A percentile compares a stretch with the other conserved stretches of the same genome.
These are phyloP conservation scores for Malassezia pachydermatis DNA, from an alignment of 1,284 basidiomycete species.

Conservation along the genomic window DNA sequence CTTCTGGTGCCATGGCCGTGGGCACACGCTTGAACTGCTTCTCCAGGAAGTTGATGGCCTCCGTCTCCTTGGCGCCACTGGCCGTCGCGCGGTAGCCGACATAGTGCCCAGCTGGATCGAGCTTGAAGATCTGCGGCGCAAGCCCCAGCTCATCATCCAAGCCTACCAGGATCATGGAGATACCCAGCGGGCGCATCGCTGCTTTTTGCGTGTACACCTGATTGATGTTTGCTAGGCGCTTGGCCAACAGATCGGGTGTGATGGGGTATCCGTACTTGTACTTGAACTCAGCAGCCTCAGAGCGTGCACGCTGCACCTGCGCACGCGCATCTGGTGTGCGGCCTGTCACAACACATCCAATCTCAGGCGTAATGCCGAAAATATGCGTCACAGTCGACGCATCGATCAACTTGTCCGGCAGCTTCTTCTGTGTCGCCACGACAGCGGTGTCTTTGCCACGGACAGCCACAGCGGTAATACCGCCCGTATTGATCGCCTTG, in stretches of 20 bases:
- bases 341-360: conserved; percentile 96
- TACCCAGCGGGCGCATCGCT: conserved; percentile 91
- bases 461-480: conserved; percentile 84
- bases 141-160: conserved; percentile 65
- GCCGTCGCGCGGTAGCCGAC: conserved; percentile 95
- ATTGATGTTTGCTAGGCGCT: conserved; percentile 93
- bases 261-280: conserved; percentile 96
- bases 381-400: conserved; percentile 88
- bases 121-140: conserved; percentile 82
- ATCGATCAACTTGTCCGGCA: conserved; percentile 96
- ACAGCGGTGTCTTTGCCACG: conserved; percentile 88
- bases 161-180: conserved; percentile 93
- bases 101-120: conserved; percentile 97
- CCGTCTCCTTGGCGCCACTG: conserved; percentile 93
- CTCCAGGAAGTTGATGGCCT: conserved; percentile 90
- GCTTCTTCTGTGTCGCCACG: conserved; percentile 95
- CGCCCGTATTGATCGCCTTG: conserved; percentile 95
- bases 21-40: conserved; percentile 75
- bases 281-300: conserved; percentile 85
- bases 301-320: conserved; percentile 76
- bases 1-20: conserved; percentile 24
- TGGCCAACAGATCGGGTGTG: conserved; percentile 83
- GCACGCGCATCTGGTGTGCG: conserved; percentile 84
- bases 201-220: conserved; percentile 97
- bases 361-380: conserved; percentile 88